A percentile compares a stretch with the other conserved stretches of the same genome.
These are phyloP conservation scores for Penicillium brasilianum DNA, from an alignment of 2,329 filamentous ascomycete species.

Conservation along the genomic window DNA sequence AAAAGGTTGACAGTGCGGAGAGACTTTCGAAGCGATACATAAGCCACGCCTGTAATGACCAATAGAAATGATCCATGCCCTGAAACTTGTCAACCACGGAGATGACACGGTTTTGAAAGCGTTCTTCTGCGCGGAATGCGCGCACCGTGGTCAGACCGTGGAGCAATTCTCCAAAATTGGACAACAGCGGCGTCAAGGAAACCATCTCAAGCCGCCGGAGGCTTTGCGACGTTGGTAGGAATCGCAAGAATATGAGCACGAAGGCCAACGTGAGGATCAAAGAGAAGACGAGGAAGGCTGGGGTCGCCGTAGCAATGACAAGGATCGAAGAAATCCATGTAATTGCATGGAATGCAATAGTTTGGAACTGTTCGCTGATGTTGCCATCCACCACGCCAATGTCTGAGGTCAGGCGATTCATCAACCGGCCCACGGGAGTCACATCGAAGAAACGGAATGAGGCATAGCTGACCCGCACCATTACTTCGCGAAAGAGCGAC, in stretches of 20 bases:
- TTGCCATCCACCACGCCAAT: conserved; percentile 88
- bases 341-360: conserved; percentile 72
- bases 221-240: conserved; percentile 82
- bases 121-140: conserved; percentile 76
- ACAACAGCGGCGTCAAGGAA: conserved; percentile 84
- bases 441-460: conserved; percentile 91
- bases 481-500: conserved; percentile 72
- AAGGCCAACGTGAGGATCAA: conserved; percentile 70
- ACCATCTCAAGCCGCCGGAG: conserved; percentile 86
- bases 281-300: conserved; percentile 75
- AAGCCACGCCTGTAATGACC: conserved; percentile 85
- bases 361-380: conserved; percentile 75
- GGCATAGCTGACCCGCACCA: conserved; percentile 74
- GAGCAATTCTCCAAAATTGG: conserved; percentile 87
- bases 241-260: conserved; percentile 73
- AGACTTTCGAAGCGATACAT: conserved; percentile 76
- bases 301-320: conserved; percentile 80
- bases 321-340: conserved; percentile 73
- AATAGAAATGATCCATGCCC: conserved; percentile 96
- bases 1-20: conserved; percentile 74
- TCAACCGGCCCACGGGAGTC: conserved; percentile 84
- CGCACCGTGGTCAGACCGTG: conserved; percentile 86
- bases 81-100: conserved; percentile 85
- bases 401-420: conserved; percentile 90
- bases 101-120: conserved; percentile 81